Evolutionary conservation across 495 filamentous ascomycete genomes (phyloP).

Genomic region (Elaphomyces granulatus): DNA sequence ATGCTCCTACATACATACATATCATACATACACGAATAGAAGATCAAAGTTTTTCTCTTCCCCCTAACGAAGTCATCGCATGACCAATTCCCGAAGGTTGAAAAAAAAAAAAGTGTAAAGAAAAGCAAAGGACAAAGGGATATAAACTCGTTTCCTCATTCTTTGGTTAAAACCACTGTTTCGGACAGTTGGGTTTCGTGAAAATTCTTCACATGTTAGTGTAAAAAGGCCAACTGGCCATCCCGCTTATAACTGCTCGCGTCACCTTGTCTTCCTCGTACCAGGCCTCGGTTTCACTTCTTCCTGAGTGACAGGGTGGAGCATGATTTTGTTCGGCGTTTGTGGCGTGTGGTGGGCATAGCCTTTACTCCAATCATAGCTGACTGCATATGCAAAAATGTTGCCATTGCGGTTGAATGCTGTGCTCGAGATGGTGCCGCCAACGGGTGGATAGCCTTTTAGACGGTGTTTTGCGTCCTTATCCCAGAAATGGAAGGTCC

Average conservation of each 20-base stretch:
- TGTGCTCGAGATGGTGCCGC: slow-evolving; percentile 64
- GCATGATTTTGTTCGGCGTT: slow-evolving; percentile 69
- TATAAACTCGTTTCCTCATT: background rate
- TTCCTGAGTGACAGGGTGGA: slow-evolving; percentile 61
- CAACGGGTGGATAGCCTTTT: slow-evolving; percentile 75
- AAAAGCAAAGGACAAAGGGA: background rate
- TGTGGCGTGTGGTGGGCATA: slow-evolving; percentile 56
- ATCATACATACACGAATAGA: too few relatives aligned
- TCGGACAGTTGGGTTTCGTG: too few relatives aligned
- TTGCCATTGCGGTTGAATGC: slow-evolving; percentile 62
- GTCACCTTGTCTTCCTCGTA: slow-evolving; percentile 42
- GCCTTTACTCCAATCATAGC: slow-evolving; percentile 93
- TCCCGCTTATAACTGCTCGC: too few relatives aligned
- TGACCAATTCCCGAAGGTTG: too few relatives aligned
- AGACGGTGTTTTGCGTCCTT: slow-evolving; percentile 76
- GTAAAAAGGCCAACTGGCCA: too few relatives aligned
- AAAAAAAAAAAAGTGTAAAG: background rate
- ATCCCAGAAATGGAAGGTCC: slow-evolving; percentile 85
- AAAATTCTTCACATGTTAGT: too few relatives aligned
- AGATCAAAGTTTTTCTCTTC: too few relatives aligned
- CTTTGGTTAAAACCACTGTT: background rate
- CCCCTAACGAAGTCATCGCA: too few relatives aligned
- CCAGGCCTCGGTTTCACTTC: slow-evolving; percentile 70
- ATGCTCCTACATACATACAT: too few relatives aligned
- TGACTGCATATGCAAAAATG: slow-evolving; percentile 82